phyloP scores from a whole-genome alignment of 805 yeast genomes.

The Nakazawaea sp. region DNA sequence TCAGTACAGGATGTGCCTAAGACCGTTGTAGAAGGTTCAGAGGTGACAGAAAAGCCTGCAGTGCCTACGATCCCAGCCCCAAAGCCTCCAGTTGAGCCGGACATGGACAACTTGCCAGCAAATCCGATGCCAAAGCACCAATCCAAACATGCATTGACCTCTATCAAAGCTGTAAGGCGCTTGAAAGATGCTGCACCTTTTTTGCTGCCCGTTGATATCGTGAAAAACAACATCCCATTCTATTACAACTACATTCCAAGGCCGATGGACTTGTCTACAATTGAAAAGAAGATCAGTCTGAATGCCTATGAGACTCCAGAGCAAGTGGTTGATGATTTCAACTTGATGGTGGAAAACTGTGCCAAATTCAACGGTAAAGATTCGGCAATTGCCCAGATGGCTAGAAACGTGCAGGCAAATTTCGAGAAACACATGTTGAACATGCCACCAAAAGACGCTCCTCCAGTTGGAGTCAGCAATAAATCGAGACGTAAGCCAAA shows the following conservation, averaged over 20 bases:
- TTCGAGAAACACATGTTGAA: conserved; percentile 90
- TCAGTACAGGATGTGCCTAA: not conserved
- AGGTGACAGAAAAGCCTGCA: conserved; percentile 29
- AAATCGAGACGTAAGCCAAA: conserved; percentile 23
- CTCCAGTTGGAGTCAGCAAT: conserved; percentile 21
- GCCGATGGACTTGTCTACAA: conserved; percentile 93
- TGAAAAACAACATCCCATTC: conserved; percentile 82
- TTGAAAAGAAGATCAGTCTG: conserved; percentile 68
- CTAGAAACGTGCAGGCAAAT: conserved; percentile 79
- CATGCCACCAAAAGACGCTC: conserved; percentile 64
- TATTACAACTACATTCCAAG: conserved; percentile 75
- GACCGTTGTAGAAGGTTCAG: conserved; percentile 33
- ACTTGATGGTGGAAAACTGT: conserved; percentile 81
- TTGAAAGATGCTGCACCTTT: conserved; percentile 92
- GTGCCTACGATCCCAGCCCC: conserved; percentile 56
- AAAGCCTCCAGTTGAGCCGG: conserved; percentile 67
- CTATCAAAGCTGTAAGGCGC: conserved; percentile 81
- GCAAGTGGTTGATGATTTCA: conserved; percentile 70
- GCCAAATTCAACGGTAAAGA: conserved; percentile 77
- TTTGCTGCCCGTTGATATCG: conserved; percentile 81
- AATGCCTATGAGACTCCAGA: conserved; percentile 69
- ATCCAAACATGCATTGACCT: conserved; percentile 66
- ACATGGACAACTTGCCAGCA: conserved; percentile 58
- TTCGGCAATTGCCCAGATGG: conserved; percentile 87
- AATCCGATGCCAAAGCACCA: conserved; percentile 80